Conservation (phyloP, 2,329 filamentous ascomycete species). For the Monosporascus sp. region DNA sequence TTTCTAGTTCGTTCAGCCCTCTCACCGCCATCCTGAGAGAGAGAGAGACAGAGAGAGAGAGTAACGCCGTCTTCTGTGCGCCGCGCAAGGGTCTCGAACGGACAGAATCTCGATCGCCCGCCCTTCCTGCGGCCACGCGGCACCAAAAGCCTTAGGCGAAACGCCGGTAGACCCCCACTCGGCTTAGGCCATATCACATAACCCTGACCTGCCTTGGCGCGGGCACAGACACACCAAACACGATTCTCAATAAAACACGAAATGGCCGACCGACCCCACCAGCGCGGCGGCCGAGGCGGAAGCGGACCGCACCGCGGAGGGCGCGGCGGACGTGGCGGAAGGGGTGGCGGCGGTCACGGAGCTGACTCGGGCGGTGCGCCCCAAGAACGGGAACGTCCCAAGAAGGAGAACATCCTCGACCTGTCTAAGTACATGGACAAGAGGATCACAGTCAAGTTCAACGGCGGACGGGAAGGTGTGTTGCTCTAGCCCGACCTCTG, state of each 20-base stretch:
- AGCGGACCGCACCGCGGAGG: slow-evolving; percentile 33
- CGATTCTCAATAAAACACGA: slow-evolving; percentile 14
- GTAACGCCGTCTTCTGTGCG: neutral
- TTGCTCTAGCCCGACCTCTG: slow-evolving; percentile 5
- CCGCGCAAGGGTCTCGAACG: neutral
- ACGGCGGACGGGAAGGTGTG: slow-evolving; percentile 83
- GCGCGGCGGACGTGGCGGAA: slow-evolving; percentile 31
- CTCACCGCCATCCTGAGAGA: neutral
- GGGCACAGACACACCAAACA: neutral
- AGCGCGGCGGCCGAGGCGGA: slow-evolving; percentile 43
- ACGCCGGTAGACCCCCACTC: neutral
- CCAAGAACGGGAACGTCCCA: slow-evolving; percentile 66
- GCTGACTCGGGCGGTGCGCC: slow-evolving; percentile 36
- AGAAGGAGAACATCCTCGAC: slow-evolving; percentile 98
- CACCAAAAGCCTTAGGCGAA: neutral
- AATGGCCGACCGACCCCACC: slow-evolving; percentile 47
- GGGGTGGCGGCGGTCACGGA: slow-evolving; percentile 36
- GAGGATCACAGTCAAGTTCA: slow-evolving; percentile 92
- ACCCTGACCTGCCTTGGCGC: neutral
- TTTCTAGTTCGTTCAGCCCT: neutral
- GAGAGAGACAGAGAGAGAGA: neutral
- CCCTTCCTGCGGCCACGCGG: neutral
- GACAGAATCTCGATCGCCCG: neutral
- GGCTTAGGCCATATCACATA: neutral
- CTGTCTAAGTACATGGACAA: slow-evolving; percentile 96